Conservation (phyloP, 805 yeast species). For the Candida piceae region DNA sequence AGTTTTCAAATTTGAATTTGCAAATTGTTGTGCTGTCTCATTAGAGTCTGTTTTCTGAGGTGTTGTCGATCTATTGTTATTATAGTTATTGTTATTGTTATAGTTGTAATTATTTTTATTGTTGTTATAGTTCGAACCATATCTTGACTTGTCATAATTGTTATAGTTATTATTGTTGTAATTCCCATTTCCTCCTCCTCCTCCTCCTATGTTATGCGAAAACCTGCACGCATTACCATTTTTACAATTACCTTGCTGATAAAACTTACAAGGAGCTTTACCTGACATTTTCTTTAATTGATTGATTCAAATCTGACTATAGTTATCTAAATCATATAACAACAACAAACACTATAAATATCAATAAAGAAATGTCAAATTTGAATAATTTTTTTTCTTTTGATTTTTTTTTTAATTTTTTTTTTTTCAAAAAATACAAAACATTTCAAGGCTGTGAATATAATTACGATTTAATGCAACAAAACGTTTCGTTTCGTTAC, state of each 20-base stretch:
- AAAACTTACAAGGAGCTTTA: conserved; percentile 39
- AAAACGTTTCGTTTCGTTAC: too few relatives aligned
- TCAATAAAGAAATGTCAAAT: too few relatives aligned
- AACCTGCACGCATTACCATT: conserved; percentile 40
- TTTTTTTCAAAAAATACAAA: not conserved
- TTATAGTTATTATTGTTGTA: conserved; percentile 5
- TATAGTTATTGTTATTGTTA: conserved; percentile 4
- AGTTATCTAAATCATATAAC: not conserved
- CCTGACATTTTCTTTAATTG: conserved; percentile 15
- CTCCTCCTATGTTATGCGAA: conserved; percentile 33
- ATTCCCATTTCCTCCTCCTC: conserved; percentile 4
- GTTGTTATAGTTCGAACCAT: conserved; percentile 2
- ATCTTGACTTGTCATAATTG: conserved; percentile 18
- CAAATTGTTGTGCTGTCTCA: conserved; percentile 5
- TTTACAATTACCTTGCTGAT: conserved; percentile 35
- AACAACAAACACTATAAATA: too few relatives aligned
- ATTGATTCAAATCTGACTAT: not conserved
- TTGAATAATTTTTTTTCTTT: too few relatives aligned
- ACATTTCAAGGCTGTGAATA: not conserved
- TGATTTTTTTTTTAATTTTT: too few relatives aligned
- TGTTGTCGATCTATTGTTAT: too few relatives aligned
- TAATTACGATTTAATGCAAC: too few relatives aligned
- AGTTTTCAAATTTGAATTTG: conserved; percentile 1
- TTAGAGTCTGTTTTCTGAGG: too few relatives aligned
- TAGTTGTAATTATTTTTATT: not conserved